Evolutionary conservation across 768 basidiomycete genomes (phyloP), one percentile per base, ranked within the genome.

Genomic region (Tulasnella sp.): DNA sequence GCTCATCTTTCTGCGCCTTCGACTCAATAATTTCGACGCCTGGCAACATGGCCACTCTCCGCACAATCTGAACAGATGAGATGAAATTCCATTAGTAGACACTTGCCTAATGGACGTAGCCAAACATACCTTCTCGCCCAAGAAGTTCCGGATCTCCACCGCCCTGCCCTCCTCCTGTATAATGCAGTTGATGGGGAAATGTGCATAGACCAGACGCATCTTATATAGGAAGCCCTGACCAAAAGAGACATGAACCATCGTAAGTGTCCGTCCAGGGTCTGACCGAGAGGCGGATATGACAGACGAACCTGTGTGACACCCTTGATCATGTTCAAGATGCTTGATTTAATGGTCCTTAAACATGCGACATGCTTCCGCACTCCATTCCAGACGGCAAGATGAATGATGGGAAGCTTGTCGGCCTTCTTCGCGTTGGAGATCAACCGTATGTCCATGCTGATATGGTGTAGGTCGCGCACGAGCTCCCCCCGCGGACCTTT

Each of bases 121-220:
- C 30, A n/a, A 2, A 67, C 75, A 3, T 59, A 89, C 90, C 80
- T 92, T 92, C 76, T 92, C 90, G 63, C 92, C 91, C 70, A 93
- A 76, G 76, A 94, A 93, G 75, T 93, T 94, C 64, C 92, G 86
- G 72, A 96, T 94, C 72, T 94, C 92, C 49, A 93, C 73, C 49
- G 80, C 72, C 41, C 68, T 71, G 54, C 87, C 90, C 61, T 72
- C 71, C 7, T 87, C 82, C 71, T 87, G 84, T 68, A 94, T 89
- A 71, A 96, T 94, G 71, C 86, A 85, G 78, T 99, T 99, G 80
- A 99, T 96, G 62, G 96, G 96, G 79, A 99, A 99, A 78, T 99
- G 96, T 67, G 96, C 96, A 70, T 98, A 99, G 53, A 99, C 96
- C 25, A 92, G 81, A 66, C 93, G 90, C 94, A 99, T 97, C 85